A percentile compares a stretch with the other conserved stretches of the same genome.
Evolutionary conservation across 371 early-diverging fungal genomes (phyloP).

Genomic region (Smittium mucronatum): DNA sequence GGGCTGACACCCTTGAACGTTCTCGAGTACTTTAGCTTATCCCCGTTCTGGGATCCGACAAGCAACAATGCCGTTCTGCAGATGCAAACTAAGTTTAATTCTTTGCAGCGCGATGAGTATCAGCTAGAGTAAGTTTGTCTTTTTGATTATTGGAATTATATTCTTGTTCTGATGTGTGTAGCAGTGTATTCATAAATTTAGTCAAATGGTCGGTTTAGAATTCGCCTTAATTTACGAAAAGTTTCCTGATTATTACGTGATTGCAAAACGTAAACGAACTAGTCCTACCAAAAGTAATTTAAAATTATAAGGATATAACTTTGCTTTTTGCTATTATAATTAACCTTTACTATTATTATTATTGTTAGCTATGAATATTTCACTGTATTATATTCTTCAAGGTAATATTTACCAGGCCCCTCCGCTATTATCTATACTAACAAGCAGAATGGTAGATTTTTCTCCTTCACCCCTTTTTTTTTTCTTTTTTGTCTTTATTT

Average conservation of each 20-base stretch:
- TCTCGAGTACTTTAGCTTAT: slow-evolving; percentile 86
- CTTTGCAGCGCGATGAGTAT: slow-evolving; percentile 48
- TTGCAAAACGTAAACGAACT: slow-evolving; percentile 61
- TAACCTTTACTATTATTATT: slow-evolving; percentile 18
- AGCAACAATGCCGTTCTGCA: slow-evolving; percentile 89
- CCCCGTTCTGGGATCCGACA: slow-evolving; percentile 92
- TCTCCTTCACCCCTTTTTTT: too few relatives aligned
- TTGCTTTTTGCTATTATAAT: background rate
- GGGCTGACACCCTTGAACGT: slow-evolving; percentile 62
- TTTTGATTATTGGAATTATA: background rate
- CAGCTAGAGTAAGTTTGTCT: slow-evolving; percentile 40
- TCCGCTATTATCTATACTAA: slow-evolving; percentile 61
- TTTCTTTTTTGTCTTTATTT: background rate
- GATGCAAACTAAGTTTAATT: slow-evolving; percentile 96
- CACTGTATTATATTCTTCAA: slow-evolving; percentile 76
- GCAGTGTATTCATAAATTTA: slow-evolving; percentile 17
- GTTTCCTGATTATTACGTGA: slow-evolving; percentile 67
- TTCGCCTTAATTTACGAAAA: slow-evolving; percentile 64
- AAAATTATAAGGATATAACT: background rate
- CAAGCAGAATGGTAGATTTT: slow-evolving; percentile 62
- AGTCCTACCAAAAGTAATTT: slow-evolving; percentile 46
- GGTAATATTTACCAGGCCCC: slow-evolving; percentile 91
- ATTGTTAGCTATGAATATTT: slow-evolving; percentile 40
- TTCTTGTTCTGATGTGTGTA: too few relatives aligned
- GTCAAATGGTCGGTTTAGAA: slow-evolving; percentile 78